These are phyloP conservation scores for Termitomyces sp. DNA, from an alignment of 768 basidiomycete species.

Conservation along the genomic window DNA sequence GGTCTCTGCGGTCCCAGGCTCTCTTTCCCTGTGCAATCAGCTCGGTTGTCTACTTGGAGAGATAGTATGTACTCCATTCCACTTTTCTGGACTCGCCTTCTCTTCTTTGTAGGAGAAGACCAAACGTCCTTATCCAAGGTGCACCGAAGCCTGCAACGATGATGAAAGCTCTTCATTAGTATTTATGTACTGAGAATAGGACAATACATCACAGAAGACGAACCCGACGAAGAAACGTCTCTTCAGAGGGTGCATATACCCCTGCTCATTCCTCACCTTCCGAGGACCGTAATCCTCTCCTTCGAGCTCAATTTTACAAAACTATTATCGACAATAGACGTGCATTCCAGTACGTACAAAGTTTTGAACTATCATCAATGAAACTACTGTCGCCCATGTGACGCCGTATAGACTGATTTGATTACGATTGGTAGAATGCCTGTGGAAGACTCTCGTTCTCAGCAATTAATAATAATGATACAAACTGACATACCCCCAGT, in stretches of 20 bases:
- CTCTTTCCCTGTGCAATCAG: not conserved
- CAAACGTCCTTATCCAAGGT: not conserved
- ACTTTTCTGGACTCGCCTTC: not conserved
- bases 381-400: not conserved
- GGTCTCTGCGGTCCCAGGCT: not conserved
- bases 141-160: not conserved
- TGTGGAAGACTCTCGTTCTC: not conserved
- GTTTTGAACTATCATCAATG: not conserved
- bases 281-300: not conserved
- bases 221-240: no score
- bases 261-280: not conserved
- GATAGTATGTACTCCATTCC: not conserved
- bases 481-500: conserved; percentile 53
- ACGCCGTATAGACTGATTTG: not conserved
- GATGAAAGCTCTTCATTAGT: not conserved
- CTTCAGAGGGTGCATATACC: not conserved
- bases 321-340: no score
- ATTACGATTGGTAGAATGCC: not conserved
- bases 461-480: not conserved
- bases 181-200: not conserved
- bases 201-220: not conserved
- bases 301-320: no score
- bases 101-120: not conserved
- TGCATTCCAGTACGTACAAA: not conserved
- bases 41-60: not conserved